Base-by-base conservation (phyloP, 148 eudicot genomes). In the Dysphania ambrosioides region DNA sequence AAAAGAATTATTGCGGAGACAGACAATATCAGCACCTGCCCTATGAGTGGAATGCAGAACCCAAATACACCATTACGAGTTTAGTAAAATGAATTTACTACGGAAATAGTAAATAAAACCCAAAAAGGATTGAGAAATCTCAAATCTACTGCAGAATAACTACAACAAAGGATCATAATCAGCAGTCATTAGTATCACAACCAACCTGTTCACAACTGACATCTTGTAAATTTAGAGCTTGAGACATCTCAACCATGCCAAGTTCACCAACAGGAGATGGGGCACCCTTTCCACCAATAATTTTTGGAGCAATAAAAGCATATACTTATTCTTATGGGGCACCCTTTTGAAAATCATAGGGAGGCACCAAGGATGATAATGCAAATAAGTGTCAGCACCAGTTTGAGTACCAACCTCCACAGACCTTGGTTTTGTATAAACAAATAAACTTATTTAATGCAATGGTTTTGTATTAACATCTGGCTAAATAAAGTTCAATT, bases 171-270 rank as follows among this genome's bases (percentile, higher is more conserved):
- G 38, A 77, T 31, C 61, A 35, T 5, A 42, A 8, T 36, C 32
- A 75, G 36, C 3, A 53, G 47, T 16, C 2, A 49, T 6, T 42
- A 61, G 35, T 11, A 75, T 40, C 27, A 47, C 29, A 31, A 76
- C 75, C 56, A 78, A 94, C 98, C 97, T 92, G 97, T 82, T 94
- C 93, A 81, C 84, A 90, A 73, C 81, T 80, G 51, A 95, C 90
- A 75, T 92, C 98, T 75, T 80, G 84, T 44, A 95, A 82, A 72
- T 90, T 85, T 68, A 92, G 76, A 67, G 98, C 97, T 82, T 92
- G 98, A 41, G 97, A 84, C 97, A 92, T 95, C 84, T 95, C 97
- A 82, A 86, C 94, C 98, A 95, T 95, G 77, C 97, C 98, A 75
- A 95, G 96, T 77, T 92, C 98, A 75, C 98, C 94, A 60, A 95